Evolutionary conservation across 73 alveolate genomes (phyloP).

Genomic region (Halteria grandinella): DNA sequence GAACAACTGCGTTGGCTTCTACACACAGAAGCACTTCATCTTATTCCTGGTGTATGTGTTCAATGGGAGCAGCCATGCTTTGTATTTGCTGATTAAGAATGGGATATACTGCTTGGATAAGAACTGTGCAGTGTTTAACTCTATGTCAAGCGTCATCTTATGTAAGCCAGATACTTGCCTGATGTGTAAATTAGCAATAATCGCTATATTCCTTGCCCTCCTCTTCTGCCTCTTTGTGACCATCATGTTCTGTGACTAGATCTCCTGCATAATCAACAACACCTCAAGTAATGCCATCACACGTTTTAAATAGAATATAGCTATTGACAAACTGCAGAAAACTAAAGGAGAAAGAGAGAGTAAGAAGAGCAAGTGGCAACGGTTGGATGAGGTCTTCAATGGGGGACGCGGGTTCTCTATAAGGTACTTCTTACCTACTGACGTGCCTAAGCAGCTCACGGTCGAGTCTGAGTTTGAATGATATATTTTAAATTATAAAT

Average conservation of each 20-base stretch:
- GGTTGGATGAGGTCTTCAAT: conserved; percentile 19
- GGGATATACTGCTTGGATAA: conserved; percentile 32
- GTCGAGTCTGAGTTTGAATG: conserved; percentile 51
- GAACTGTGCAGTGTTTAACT: conserved; percentile 22
- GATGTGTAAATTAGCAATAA: conserved; percentile 8
- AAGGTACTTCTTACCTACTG: conserved; percentile 42
- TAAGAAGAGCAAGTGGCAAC: conserved; percentile 6
- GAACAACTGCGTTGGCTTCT: conserved; percentile 57
- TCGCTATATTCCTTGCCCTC: conserved; percentile 36
- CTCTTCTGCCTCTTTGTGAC: conserved; percentile 44
- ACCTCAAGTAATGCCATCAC: conserved; percentile 20
- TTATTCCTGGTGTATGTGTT: conserved; percentile 49
- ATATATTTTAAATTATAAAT: no score
- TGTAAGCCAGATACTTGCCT: not conserved
- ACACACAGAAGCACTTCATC: conserved; percentile 46
- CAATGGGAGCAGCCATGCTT: conserved; percentile 44
- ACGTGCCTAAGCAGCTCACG: not conserved
- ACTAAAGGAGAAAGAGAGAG: not conserved
- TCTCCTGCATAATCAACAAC: conserved; percentile 42
- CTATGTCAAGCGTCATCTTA: not conserved
- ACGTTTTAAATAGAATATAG: not conserved
- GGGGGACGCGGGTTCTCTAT: conserved; percentile 48
- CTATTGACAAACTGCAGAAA: conserved; percentile 47
- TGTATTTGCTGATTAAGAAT: conserved; percentile 1
- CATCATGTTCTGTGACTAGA: conserved; percentile 56